These are phyloP conservation scores for Sporobolomyces roseus DNA, from an alignment of 768 basidiomycete species.

Conservation along the genomic window DNA sequence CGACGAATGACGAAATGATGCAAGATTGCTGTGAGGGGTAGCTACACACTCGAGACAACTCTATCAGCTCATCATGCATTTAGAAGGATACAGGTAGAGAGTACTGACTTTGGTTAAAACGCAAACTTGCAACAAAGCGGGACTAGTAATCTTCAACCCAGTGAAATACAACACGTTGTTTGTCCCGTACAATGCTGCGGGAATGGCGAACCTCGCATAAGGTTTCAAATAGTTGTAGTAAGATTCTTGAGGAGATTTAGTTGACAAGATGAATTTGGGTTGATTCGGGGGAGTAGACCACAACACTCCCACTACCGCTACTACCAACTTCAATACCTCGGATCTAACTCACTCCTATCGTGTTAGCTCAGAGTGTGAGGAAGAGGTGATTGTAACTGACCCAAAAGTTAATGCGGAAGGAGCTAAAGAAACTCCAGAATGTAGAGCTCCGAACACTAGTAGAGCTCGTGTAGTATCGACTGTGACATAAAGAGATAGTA, in stretches of 20 bases:
- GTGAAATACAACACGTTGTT: slow-evolving; percentile 26
- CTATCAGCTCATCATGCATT: too few species aligned
- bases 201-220: slow-evolving; percentile 9
- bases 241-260: background rate
- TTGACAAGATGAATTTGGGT: background rate
- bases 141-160: slow-evolving; percentile 8
- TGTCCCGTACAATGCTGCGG: slow-evolving; percentile 12
- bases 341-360: background rate
- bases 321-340: slow-evolving; percentile 4
- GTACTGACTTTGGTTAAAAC: slow-evolving; percentile 19
- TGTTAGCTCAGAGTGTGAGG: background rate
- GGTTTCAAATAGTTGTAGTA: background rate
- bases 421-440: background rate
- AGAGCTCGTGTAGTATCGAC: slow-evolving; percentile 18
- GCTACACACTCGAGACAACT: slow-evolving; percentile 1
- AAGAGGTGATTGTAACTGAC: background rate
- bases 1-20: slow-evolving; percentile 14
- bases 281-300: too few species aligned
- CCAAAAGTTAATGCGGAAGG: background rate
- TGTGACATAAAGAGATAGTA: slow-evolving; percentile 8
- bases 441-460: slow-evolving; percentile 1
- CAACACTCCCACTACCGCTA: background rate
- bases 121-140: slow-evolving; percentile 15
- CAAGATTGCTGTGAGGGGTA: slow-evolving; percentile 26
- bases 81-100: background rate